Evolutionary conservation across 768 basidiomycete species (phyloP), one percentile per base, ranked within the genome.

Genomic region (Crepidotus variabilis): DNA sequence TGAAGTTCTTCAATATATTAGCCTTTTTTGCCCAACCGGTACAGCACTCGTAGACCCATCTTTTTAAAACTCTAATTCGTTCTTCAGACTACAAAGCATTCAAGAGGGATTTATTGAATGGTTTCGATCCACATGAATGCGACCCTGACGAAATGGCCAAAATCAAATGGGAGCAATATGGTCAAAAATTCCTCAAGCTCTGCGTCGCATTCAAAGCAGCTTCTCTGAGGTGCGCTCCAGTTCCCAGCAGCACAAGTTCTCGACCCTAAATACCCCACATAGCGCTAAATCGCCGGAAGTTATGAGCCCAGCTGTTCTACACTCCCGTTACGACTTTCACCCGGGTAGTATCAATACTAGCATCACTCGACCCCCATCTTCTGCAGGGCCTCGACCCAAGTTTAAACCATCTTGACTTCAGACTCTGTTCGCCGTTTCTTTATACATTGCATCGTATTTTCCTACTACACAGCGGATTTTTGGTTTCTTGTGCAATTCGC

Each of bases 1-100:
- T 56, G 67, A 67, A 32, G 66, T 65, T 11, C 54, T 82, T 39
- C 63, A 75, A 60, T 62, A 62, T 21, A 56, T 81, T 6, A 77
- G 77, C 55, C 59, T 63, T 5, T 69, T 67, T 10, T 70, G 74
- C 51, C 81, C 81, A 1, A 60, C 65, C 63, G 81, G 81, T 78
- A 54, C 50, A 57, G n/a, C 34, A 11, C 2, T 46, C 48, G 5
- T 20, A 18, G 43, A 28, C n/a, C 20, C 46, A 58, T 47, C 9
- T n/a, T 21, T n/a, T 6, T 46, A 4, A 28, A 28, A 14, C 22
- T 50, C 22, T 36, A 39, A n/a, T 21, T 46, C 1, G 55, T 50
- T 36, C 35, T 52, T 53, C 51, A 74, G 78, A 78, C 59, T 75
- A 72, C 50, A 58, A 68, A 18, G 58, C 69, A 8, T 77, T 78